Evolutionary conservation across 768 basidiomycete genomes (phyloP).

Genomic region (Auriculariales sp.): DNA sequence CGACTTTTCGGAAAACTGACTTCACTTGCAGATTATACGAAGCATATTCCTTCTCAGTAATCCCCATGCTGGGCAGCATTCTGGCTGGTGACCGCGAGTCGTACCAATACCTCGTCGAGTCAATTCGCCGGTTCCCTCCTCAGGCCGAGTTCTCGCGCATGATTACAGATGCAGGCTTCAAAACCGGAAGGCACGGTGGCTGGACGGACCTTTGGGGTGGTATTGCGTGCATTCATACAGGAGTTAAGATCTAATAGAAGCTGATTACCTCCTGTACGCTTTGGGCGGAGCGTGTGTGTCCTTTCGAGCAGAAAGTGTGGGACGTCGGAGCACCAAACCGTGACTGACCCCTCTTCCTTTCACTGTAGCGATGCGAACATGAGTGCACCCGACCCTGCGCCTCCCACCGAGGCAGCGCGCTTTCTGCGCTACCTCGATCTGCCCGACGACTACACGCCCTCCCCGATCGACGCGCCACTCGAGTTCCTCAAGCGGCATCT

Average conservation of each 20-base stretch:
- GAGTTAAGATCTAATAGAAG: constrained; percentile 63
- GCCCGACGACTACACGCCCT: constrained; percentile 40
- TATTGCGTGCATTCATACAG: constrained; percentile 73
- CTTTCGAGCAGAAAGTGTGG: no score
- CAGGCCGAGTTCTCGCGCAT: constrained; percentile 80
- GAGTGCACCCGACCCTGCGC: no score
- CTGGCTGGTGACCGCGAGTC: constrained; percentile 89
- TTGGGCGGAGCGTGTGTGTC: no score
- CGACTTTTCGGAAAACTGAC: background rate
- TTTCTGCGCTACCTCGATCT: constrained; percentile 42
- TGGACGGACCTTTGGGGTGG: constrained; percentile 83
- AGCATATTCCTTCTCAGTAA: constrained; percentile 89
- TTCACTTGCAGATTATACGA: constrained; percentile 57
- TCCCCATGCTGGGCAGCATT: constrained; percentile 91
- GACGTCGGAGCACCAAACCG: no score
- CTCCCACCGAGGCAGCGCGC: constrained; percentile 10
- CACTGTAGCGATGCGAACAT: no score
- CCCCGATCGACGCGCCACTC: constrained; percentile 41
- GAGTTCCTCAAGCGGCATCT: constrained; percentile 49
- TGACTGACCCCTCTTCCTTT: no score
- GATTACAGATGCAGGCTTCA: constrained; percentile 78
- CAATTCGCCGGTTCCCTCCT: constrained; percentile 83
- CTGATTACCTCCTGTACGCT: no score
- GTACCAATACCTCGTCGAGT: constrained; percentile 96
- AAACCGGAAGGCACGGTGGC: constrained; percentile 62